phyloP scores from a whole-genome alignment of 768 basidiomycete genomes.

The Harrya chromipes region DNA sequence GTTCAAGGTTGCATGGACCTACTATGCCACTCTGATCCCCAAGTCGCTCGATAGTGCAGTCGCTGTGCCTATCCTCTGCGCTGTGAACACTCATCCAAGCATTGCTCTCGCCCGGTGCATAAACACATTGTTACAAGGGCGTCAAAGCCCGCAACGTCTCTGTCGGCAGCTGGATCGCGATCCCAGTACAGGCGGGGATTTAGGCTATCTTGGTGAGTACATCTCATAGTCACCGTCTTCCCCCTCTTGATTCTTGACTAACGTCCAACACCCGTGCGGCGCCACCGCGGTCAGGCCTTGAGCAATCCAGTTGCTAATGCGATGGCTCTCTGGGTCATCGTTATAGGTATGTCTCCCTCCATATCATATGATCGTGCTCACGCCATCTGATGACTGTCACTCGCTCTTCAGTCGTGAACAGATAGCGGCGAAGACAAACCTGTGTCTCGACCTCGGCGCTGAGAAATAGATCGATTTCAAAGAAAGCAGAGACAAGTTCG shows the following conservation, averaged over 20 bases:
- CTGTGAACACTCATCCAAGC: constrained; percentile 20
- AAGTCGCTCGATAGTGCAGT: constrained; percentile 36
- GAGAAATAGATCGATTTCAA: too few species aligned
- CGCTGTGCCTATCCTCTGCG: constrained; percentile 45
- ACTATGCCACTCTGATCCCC: constrained; percentile 46
- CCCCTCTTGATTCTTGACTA: background rate
- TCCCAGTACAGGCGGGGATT: constrained; percentile 41
- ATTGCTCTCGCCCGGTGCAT: background rate
- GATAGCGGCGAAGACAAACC: constrained; percentile 45
- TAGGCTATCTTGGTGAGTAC: constrained; percentile 39
- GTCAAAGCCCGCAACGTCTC: constrained; percentile 36
- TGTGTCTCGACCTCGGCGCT: constrained; percentile 39
- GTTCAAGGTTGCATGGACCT: constrained; percentile 31
- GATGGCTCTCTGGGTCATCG: constrained; percentile 45
- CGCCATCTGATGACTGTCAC: too few species aligned
- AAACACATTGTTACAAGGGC: constrained; percentile 44
- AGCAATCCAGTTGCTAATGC: constrained; percentile 44
- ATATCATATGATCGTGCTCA: background rate
- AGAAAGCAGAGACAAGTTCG: too few species aligned
- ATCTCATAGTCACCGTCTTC: background rate
- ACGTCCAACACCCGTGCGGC: background rate
- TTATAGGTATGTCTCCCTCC: too few species aligned
- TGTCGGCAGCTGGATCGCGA: constrained; percentile 39
- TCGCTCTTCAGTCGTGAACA: background rate
- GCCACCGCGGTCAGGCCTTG: background rate